Conservation (phyloP, 192 early-diverging fungal genomes). For the Coemansia sp. region DNA sequence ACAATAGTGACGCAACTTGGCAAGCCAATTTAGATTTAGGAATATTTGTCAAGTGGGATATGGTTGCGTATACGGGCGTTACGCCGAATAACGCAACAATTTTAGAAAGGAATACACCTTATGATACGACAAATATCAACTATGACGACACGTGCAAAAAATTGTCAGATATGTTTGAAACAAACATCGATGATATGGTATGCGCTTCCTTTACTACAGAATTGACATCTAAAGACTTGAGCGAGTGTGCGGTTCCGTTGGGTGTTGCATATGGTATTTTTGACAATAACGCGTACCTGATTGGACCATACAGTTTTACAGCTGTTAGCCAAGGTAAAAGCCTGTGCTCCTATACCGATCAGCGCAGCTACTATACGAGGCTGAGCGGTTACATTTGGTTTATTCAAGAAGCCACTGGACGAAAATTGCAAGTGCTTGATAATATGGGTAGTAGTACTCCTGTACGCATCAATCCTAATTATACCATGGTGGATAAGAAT, state of each 20-base stretch:
- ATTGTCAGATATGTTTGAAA: background rate
- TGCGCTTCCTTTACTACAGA: background rate
- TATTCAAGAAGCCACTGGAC: too few species aligned
- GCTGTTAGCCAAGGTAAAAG: slow-evolving; percentile 4
- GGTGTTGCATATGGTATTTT: background rate
- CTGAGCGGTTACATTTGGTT: too few species aligned
- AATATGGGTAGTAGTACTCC: background rate
- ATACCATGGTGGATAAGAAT: background rate
- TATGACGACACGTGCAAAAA: too few species aligned
- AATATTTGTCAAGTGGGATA: background rate
- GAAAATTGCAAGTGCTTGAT: background rate
- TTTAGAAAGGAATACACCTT: background rate
- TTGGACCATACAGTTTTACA: slow-evolving; percentile 20
- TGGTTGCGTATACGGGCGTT: background rate
- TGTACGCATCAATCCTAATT: background rate
- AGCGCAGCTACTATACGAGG: slow-evolving; percentile 15
- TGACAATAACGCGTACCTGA: background rate
- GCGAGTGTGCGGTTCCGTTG: background rate
- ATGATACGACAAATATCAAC: background rate
- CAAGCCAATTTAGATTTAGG: background rate
- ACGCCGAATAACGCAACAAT: background rate
- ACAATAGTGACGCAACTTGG: background rate
- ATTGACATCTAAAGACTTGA: background rate
- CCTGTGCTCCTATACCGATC: slow-evolving; percentile 6
- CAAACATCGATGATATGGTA: background rate